Evolutionary conservation across 352 stramenopile genomes (phyloP).

Genomic region (Thraustotheca clavata): DNA sequence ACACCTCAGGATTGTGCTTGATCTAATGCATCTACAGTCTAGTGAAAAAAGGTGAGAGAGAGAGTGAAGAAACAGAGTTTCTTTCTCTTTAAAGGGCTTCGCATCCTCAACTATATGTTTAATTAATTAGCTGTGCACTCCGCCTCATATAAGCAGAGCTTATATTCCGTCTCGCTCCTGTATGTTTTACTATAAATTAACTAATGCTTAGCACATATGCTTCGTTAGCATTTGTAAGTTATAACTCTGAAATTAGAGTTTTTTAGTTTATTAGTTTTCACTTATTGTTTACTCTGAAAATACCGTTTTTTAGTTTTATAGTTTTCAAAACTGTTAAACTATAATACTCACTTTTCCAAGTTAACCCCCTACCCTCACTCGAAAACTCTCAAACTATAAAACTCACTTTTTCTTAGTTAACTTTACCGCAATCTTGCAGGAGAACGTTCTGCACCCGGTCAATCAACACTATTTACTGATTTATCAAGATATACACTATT

Average conservation of each 20-base stretch:
- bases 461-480: constrained; percentile 17
- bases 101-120: no score
- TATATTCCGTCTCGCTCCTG: no score
- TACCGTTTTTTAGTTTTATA: neutral
- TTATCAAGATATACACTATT: constrained; percentile 17
- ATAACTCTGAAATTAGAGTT: neutral
- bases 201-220: constrained; percentile 9
- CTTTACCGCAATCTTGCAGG: constrained; percentile 10
- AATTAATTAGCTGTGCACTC: no score
- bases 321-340: neutral
- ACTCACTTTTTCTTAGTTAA: neutral
- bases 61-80: no score
- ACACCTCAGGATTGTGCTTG: no score
- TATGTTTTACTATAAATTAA: constrained; percentile 16
- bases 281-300: constrained; percentile 11
- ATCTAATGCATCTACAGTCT: no score
- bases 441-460: neutral
- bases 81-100: no score
- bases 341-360: neutral
- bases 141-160: no score
- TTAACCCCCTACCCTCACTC: constrained; percentile 4
- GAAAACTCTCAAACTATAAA: neutral
- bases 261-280: constrained; percentile 9
- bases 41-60: no score
- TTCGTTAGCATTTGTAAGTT: neutral